phyloP scores from a whole-genome alignment of 2,329 filamentous ascomycete genomes.

The Colletotrichum echinochloae region DNA sequence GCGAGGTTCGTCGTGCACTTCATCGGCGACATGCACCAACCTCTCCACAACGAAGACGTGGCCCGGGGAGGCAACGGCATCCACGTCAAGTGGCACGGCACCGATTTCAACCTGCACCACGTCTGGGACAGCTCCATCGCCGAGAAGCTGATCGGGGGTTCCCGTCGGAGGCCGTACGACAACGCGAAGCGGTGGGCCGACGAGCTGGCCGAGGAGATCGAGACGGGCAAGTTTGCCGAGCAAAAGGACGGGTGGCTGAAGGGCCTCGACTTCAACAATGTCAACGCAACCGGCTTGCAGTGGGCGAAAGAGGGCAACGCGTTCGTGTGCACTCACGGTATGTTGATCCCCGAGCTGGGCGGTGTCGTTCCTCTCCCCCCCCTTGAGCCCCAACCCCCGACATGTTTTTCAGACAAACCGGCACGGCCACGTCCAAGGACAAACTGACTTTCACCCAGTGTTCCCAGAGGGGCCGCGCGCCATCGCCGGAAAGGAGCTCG shows the following conservation, averaged over 20 bases:
- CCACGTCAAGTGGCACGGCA: slow-evolving; percentile 69
- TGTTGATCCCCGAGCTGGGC: slow-evolving; percentile 44
- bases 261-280: slow-evolving; percentile 66
- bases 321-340: slow-evolving; percentile 71
- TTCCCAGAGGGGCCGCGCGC: slow-evolving; percentile 70
- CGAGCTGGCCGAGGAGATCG: slow-evolving; percentile 66
- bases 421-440: background rate
- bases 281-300: slow-evolving; percentile 65
- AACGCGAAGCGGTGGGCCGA: slow-evolving; percentile 68
- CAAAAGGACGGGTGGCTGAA: slow-evolving; percentile 67
- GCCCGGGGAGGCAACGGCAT: slow-evolving; percentile 77
- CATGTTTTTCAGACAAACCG: background rate
- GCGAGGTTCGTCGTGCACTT: slow-evolving; percentile 78
- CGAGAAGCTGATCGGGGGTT: slow-evolving; percentile 72
- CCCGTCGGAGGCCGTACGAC: slow-evolving; percentile 60
- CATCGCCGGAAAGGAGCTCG: slow-evolving; percentile 70
- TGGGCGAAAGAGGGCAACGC: slow-evolving; percentile 76
- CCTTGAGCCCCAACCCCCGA: no score
- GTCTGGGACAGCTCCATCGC: slow-evolving; percentile 80
- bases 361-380: no score
- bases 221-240: slow-evolving; percentile 64
- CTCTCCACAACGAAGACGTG: slow-evolving; percentile 74
- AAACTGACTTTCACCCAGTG: slow-evolving; percentile 54
- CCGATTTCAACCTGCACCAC: slow-evolving; percentile 74
- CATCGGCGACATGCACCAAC: slow-evolving; percentile 77